These are phyloP conservation scores for Bullera alba DNA, from an alignment of 768 basidiomycete species.

Conservation along the genomic window DNA sequence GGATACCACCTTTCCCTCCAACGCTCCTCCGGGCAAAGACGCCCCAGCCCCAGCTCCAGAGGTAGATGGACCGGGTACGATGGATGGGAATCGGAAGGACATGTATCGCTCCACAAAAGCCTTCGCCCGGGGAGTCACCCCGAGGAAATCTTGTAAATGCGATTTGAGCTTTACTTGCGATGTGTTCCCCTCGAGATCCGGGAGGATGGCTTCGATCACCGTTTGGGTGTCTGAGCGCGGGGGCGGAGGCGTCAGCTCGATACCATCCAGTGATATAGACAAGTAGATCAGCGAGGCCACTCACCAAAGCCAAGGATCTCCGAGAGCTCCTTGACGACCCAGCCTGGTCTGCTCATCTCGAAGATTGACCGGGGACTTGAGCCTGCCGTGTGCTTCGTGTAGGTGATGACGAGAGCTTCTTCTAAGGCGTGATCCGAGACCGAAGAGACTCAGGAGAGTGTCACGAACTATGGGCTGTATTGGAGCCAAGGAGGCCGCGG, in stretches of 20 bases:
- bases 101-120: conserved; percentile 33
- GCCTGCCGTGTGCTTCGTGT: no score
- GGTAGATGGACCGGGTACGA: conserved; percentile 1
- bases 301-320: conserved; percentile 25
- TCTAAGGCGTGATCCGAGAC: no score
- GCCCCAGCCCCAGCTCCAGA: no score
- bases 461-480: no score
- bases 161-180: conserved; percentile 21
- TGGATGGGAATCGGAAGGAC: conserved; percentile 27
- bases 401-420: no score
- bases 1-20: background rate
- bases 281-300: background rate
- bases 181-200: conserved; percentile 34
- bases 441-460: no score
- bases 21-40: background rate
- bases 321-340: conserved; percentile 25
- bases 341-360: no score
- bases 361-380: no score
- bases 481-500: no score
- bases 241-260: background rate
- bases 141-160: conserved; percentile 44
- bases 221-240: conserved; percentile 2
- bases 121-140: conserved; percentile 26
- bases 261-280: background rate
- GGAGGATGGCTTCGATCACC: conserved; percentile 33